These are phyloP conservation scores for Metschnikowia colocasiae DNA, from an alignment of 805 yeast species.

Conservation along the genomic window DNA sequence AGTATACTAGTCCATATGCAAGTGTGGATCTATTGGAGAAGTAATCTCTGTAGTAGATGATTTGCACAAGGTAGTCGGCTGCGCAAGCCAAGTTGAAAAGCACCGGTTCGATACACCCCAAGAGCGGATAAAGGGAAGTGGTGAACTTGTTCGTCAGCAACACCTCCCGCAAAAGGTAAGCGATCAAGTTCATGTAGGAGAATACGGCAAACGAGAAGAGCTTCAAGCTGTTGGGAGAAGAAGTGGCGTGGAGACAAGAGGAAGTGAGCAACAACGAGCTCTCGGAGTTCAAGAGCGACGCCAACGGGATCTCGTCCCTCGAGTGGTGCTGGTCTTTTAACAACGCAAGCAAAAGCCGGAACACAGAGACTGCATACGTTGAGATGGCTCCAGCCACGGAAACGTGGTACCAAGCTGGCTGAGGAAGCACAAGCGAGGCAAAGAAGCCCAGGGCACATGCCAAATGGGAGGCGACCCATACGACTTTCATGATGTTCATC, in stretches of 20 bases:
- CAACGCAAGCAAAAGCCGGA: slow-evolving; percentile 11
- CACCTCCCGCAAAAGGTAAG: slow-evolving; percentile 17
- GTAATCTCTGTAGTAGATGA: slow-evolving; percentile 12
- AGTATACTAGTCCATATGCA: slow-evolving; percentile 14
- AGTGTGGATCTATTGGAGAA: slow-evolving; percentile 9
- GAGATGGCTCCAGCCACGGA: slow-evolving; percentile 15
- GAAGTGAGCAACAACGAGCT: slow-evolving; percentile 25
- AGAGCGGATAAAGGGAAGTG: slow-evolving; percentile 13
- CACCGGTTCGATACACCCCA: slow-evolving; percentile 15
- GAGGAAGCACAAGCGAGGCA: slow-evolving; percentile 4
- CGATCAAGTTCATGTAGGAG: slow-evolving; percentile 26
- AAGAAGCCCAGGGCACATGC: slow-evolving; percentile 13
- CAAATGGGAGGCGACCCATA: slow-evolving; percentile 15
- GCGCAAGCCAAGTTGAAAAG: slow-evolving; percentile 15
- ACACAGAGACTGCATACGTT: slow-evolving; percentile 14
- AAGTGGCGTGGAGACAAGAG: slow-evolving; percentile 20
- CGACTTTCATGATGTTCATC: slow-evolving; percentile 9
- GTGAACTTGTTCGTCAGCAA: slow-evolving; percentile 12
- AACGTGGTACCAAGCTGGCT: slow-evolving; percentile 9
- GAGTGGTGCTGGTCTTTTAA: slow-evolving; percentile 1
- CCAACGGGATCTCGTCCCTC: slow-evolving; percentile 18
- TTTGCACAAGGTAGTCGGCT: slow-evolving; percentile 13
- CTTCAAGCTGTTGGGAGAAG: slow-evolving; percentile 21
- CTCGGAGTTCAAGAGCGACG: slow-evolving; percentile 26
- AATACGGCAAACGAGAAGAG: slow-evolving; percentile 26